Conservation (phyloP, 495 filamentous ascomycete species). For the Podospora sp. region DNA sequence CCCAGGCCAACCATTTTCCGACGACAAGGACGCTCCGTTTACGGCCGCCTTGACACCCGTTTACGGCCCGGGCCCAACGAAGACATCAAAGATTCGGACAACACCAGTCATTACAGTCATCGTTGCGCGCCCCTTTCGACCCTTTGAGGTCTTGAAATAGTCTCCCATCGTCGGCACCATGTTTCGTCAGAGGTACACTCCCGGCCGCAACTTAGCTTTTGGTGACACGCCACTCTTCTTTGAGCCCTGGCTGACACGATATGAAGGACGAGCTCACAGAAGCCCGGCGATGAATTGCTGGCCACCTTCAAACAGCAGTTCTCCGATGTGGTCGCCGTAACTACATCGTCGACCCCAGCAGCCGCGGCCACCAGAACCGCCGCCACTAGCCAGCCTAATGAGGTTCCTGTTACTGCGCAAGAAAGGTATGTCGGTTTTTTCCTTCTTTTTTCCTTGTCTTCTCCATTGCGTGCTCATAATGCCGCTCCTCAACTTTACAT, state of each 20-base stretch:
- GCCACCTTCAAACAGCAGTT: slow-evolving; percentile 81
- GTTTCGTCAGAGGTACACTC: slow-evolving; percentile 44
- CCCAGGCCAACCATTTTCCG: neutral
- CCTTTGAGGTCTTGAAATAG: neutral
- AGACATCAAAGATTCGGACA: neutral
- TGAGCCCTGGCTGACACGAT: slow-evolving; percentile 28
- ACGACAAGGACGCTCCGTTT: neutral
- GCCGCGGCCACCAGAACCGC: slow-evolving; percentile 38
- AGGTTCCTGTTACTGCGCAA: slow-evolving; percentile 44
- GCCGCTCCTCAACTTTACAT: no score
- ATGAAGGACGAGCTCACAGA: slow-evolving; percentile 77
- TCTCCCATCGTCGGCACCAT: slow-evolving; percentile 25
- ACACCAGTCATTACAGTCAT: neutral
- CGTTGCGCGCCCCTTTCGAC: neutral
- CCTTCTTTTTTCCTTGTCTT: no score
- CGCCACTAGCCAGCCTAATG: slow-evolving; percentile 39
- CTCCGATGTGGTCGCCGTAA: slow-evolving; percentile 58
- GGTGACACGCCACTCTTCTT: slow-evolving; percentile 6
- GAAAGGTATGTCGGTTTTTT: slow-evolving; percentile 51
- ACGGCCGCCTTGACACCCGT: neutral
- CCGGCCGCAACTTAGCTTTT: neutral
- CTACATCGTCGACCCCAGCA: slow-evolving; percentile 36
- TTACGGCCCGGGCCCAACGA: neutral
- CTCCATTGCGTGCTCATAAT: no score
- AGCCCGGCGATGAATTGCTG: slow-evolving; percentile 83